Base-by-base conservation (phyloP, 73 alveolate species). In the Blepharisma stoltei region DNA sequence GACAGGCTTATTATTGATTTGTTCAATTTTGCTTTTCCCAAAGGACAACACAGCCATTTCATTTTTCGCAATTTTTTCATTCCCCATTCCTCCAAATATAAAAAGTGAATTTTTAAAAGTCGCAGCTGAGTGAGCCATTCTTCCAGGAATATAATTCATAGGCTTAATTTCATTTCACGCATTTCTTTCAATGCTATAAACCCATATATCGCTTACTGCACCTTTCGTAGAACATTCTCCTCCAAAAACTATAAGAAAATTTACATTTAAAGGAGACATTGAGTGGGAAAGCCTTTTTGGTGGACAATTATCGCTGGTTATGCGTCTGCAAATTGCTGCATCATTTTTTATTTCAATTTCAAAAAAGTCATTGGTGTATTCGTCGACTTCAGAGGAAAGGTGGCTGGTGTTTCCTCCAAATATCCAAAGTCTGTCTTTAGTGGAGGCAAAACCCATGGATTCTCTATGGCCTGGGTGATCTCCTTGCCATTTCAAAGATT, bases 21-120 rank as follows among this genome's bases (percentile, higher is more conserved):
- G 18, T 8, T 60, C 23, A 25, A 60, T 60, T 25, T 60, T 38
- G 5, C 73, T 14, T 60, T 60, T 60, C 38, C 73, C 73, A 5
- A 60, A 60, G 14, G 14, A 14, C 45, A 60, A 5, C 23, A 60
- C 23, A 14, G 73, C 73, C 11, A 60, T 8, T 8, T 60, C 73
- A 25, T 38, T 60, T 20, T 25, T n/a, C 2, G 23, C 73, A 18
- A 25, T 9, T 25, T 60, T n/a, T 8, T 60, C 73, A 8, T 60
- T 14, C 5, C 46, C 46, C 73, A 60, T 60, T 60, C 73, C 73
- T 60, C 73, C 73, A 60, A 20, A 60, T 14, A 60, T 38, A 20
- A 60, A 20, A 9, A 60, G 18, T 14, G 73, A 60, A 25, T 60
- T 38, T 60, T 60, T 60, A 25, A 14, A 60, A 60, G 46, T 14